These are phyloP conservation scores for Cryptococcus sp. DNA, from an alignment of 1,284 basidiomycete species.

Conservation along the genomic window DNA sequence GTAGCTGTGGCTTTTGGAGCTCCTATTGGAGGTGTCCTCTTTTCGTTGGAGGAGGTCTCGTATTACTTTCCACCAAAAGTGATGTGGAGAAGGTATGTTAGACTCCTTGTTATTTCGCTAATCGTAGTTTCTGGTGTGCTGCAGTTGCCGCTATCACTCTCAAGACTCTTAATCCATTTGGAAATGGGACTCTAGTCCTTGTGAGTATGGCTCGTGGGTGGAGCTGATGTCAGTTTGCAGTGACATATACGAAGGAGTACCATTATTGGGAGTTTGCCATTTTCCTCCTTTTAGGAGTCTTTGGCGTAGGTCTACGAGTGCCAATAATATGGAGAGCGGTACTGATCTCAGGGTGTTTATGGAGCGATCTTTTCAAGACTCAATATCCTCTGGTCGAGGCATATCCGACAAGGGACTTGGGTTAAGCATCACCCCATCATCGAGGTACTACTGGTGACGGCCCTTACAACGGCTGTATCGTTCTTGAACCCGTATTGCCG, in stretches of 20 bases:
- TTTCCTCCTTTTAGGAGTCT: slow-evolving; percentile 78
- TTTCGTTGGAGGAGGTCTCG: slow-evolving; percentile 89
- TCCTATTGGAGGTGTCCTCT: slow-evolving; percentile 87
- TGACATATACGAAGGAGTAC: slow-evolving; percentile 46
- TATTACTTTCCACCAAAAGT: slow-evolving; percentile 93
- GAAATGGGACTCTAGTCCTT: slow-evolving; percentile 52
- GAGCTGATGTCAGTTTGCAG: slow-evolving; percentile 29
- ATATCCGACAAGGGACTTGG: slow-evolving; percentile 77
- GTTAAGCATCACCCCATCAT: slow-evolving; percentile 71
- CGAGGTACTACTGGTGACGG: slow-evolving; percentile 79
- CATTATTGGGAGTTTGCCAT: slow-evolving; percentile 54
- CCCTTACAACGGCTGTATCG: slow-evolving; percentile 68
- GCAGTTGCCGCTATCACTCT: slow-evolving; percentile 88
- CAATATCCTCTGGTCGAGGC: slow-evolving; percentile 81
- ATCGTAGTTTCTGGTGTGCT: slow-evolving; percentile 76
- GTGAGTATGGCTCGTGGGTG: slow-evolving; percentile 17
- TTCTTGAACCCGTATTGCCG: slow-evolving; percentile 87
- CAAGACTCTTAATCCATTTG: slow-evolving; percentile 87
- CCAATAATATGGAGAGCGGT: neutral
- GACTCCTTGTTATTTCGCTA: too few species aligned
- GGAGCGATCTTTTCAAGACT: slow-evolving; percentile 84
- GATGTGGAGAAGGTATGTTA: slow-evolving; percentile 78
- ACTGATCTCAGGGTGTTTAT: slow-evolving; percentile 66
- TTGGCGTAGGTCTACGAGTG: slow-evolving; percentile 67
- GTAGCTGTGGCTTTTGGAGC: slow-evolving; percentile 72